Base-by-base conservation (phyloP, 139 green algal genomes). In the Axilococcus clingmanii region DNA sequence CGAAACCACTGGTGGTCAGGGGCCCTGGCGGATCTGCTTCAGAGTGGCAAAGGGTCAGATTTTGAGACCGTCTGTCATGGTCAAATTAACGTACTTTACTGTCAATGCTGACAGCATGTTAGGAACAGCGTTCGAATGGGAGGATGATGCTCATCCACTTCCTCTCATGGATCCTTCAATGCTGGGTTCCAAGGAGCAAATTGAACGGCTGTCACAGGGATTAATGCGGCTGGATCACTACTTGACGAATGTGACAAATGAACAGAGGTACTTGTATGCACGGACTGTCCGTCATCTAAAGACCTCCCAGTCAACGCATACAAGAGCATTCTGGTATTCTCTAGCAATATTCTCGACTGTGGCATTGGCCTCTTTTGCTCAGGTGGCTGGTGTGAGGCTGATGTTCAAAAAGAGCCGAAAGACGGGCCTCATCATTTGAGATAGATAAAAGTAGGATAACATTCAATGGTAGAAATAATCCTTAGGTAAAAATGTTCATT, bases 71-170 rank as follows among this genome's bases (percentile, higher is more conserved):
- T 72, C 61, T 8, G 61, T 74, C 3, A 65, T 65, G 14, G 53
- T 74, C 14, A 48, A 65, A 41, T 27, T 74, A 23, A 40, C 35
- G 5, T 74, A 74, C 46, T 74, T 74, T 40, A 63, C 58, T 36
- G 24, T 74, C 11, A 74, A 73, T 51, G 41, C 46, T 52, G 49
- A 57, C n/a, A 30, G 36, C 9, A n/a, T 42, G 0, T 27, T 52
- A 40, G 36, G 7, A 27, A 28, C 16, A 31, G 19, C 17, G 14
- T 61, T 40, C 20, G 28, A 57, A 31, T 57, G 38, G 36, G 37
- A 49, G 37, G 41, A 50, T 34, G 36, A 62, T 59, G 36, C 42
- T 11, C 24, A 35, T 51, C 33, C 40, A 40, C 32, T 36, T 22
- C 46, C 31, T 24, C 36, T 34, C 22, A 20, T 57, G 9, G 49